These are phyloP conservation scores for Simmondsia chinensis DNA, from an alignment of 148 eudicot species.

Conservation along the genomic window DNA sequence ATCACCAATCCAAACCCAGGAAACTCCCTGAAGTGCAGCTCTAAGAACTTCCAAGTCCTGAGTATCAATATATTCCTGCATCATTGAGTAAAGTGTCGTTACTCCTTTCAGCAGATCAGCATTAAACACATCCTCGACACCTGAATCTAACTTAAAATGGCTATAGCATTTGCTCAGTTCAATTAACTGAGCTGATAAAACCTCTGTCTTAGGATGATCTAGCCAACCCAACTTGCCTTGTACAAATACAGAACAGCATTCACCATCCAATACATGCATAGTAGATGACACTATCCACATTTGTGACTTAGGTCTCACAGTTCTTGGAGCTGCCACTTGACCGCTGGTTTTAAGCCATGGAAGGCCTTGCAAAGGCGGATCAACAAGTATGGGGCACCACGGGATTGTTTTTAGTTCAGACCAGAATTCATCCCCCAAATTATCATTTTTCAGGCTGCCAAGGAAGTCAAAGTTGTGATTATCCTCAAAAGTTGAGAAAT, in stretches of 20 bases:
- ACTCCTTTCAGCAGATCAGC: constrained; percentile 61
- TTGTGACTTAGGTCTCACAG: constrained; percentile 76
- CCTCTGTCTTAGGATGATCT: constrained; percentile 48
- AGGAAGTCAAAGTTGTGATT: constrained; percentile 34
- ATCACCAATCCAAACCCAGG: constrained; percentile 98
- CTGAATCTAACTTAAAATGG: constrained; percentile 39
- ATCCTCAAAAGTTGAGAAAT: constrained; percentile 16
- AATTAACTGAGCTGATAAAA: constrained; percentile 59
- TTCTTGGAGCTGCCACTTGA: constrained; percentile 58
- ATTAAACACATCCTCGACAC: constrained; percentile 35
- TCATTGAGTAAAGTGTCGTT: constrained; percentile 44
- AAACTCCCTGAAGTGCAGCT: constrained; percentile 60
- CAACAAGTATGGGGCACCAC: constrained; percentile 80
- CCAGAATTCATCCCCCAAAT: constrained; percentile 77
- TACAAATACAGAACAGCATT: constrained; percentile 45
- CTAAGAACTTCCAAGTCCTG: constrained; percentile 39
- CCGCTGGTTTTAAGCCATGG: constrained; percentile 66
- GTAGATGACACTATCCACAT: constrained; percentile 87
- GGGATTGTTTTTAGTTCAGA: constrained; percentile 52
- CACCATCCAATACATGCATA: constrained; percentile 75
- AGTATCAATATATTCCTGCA: constrained; percentile 54
- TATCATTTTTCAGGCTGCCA: constrained; percentile 39
- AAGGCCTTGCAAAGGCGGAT: constrained; percentile 62
- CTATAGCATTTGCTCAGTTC: constrained; percentile 53
- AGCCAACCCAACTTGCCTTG: constrained; percentile 79